phyloP scores from a whole-genome alignment of 1,284 basidiomycete genomes.

The Apiotrichum sp. region DNA sequence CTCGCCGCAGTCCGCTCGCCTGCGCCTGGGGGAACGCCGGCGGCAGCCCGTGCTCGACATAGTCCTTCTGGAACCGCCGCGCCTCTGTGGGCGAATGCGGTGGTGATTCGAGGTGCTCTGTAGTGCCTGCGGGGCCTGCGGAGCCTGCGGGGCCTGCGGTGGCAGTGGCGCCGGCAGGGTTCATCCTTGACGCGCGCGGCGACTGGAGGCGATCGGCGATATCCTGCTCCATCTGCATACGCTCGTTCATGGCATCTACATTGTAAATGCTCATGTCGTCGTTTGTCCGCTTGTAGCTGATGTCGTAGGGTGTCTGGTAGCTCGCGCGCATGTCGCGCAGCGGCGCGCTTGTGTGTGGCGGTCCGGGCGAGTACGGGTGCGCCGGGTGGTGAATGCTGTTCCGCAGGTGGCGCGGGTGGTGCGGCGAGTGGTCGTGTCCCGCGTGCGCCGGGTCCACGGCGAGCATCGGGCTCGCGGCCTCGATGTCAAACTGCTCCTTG shows the following conservation, averaged over 20 bases:
- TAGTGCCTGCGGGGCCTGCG: not conserved
- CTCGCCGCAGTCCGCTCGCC: constrained; percentile 5
- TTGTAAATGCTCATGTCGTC: constrained; percentile 31
- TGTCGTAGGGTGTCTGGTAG: constrained; percentile 32
- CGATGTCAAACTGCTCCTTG: not conserved
- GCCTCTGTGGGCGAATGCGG: not conserved
- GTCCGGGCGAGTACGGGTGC: not conserved
- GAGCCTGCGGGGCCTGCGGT: too few species aligned
- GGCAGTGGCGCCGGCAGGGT: too few species aligned
- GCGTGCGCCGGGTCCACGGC: not conserved
- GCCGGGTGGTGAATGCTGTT: not conserved
- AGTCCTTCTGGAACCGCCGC: too few species aligned
- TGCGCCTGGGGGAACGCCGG: constrained; percentile 7
- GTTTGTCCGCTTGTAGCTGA: constrained; percentile 17
- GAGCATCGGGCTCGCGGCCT: not conserved
- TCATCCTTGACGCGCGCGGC: not conserved
- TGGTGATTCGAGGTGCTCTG: not conserved
- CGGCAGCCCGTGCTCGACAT: too few species aligned
- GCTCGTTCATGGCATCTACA: constrained; percentile 16
- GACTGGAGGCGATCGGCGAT: constrained; percentile 1
- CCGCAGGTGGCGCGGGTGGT: not conserved
- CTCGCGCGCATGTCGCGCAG: constrained; percentile 6
- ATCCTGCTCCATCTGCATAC: constrained; percentile 9
- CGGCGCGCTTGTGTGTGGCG: not conserved
- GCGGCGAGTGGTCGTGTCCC: constrained; percentile 1